A percentile compares a stretch with the other conserved stretches of the same genome.
These are phyloP conservation scores for Chenopodium berlandieri DNA, from an alignment of 148 eudicot genomes.

Conservation along the genomic window DNA sequence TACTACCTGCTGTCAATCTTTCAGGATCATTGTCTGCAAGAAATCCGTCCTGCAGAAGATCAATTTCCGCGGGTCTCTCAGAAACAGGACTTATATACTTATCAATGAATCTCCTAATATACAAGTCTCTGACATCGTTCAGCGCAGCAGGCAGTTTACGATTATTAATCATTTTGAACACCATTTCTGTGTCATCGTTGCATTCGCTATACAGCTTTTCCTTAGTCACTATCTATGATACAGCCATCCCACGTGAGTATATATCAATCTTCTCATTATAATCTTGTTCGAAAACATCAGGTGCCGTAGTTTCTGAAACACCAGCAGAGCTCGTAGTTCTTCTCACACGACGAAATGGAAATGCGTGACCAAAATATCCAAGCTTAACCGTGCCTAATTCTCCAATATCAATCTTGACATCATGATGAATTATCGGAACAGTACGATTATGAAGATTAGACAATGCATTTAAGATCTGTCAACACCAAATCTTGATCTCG, in stretches of 20 bases:
- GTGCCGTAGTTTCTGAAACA: neutral
- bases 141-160: constrained; percentile 55
- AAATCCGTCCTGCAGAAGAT: constrained; percentile 56
- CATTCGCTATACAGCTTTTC: constrained; percentile 33
- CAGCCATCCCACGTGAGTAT: neutral
- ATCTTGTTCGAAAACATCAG: neutral
- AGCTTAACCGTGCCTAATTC: constrained; percentile 32
- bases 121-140: constrained; percentile 51
- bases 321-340: no score
- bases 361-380: constrained; percentile 35
- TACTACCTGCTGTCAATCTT: neutral
- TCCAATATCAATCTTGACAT: constrained; percentile 38
- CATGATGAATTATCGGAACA: constrained; percentile 34
- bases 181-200: neutral
- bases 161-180: constrained; percentile 15
- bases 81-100: constrained; percentile 62
- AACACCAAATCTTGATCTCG: constrained; percentile 33
- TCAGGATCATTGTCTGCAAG: constrained; percentile 17
- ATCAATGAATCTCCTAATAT: constrained; percentile 51
- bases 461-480: constrained; percentile 30
- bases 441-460: constrained; percentile 28
- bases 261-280: neutral
- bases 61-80: constrained; percentile 45
- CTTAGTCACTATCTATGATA: constrained; percentile 24
- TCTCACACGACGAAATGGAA: neutral